Conservation (phyloP, 805 yeast genomes). For the Hanseniaspora lindneri region DNA sequence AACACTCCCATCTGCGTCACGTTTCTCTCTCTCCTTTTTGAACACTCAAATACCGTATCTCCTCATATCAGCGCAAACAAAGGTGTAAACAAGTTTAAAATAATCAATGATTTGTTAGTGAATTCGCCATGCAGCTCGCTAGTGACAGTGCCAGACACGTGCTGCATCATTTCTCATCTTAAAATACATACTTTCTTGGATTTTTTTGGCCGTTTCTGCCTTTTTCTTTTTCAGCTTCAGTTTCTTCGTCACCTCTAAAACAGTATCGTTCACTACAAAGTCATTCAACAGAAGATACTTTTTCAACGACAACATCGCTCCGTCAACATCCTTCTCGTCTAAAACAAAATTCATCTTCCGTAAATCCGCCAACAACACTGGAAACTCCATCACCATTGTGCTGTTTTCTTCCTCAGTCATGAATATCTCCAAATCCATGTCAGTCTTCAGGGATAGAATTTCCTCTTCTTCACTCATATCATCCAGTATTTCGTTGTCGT, state of each 20-base stretch:
- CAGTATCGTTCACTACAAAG: background rate
- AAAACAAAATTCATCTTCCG: constrained; percentile 2
- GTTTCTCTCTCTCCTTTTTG: too few relatives aligned
- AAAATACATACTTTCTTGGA: constrained; percentile 8
- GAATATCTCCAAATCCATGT: constrained; percentile 9
- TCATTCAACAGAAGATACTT: constrained; percentile 10
- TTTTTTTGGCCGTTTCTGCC: background rate
- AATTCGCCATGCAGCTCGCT: background rate
- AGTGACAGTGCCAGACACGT: too few relatives aligned
- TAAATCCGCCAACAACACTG: background rate
- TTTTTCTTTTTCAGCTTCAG: constrained; percentile 8
- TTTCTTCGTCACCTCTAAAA: background rate
- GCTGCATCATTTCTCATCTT: background rate
- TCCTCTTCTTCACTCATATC: background rate
- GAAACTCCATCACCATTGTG: background rate
- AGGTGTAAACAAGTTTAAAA: too few relatives aligned
- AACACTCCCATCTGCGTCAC: too few relatives aligned
- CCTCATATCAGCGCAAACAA: too few relatives aligned
- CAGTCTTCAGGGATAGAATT: constrained; percentile 1
- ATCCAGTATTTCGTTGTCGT: constrained; percentile 1
- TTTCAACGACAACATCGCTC: background rate
- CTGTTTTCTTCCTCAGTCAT: constrained; percentile 7
- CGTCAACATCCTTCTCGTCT: background rate
- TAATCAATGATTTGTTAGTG: background rate
- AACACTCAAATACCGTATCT: too few relatives aligned